Base-by-base conservation (phyloP, 139 green algal species). In the Tetratostichococcus sp. region DNA sequence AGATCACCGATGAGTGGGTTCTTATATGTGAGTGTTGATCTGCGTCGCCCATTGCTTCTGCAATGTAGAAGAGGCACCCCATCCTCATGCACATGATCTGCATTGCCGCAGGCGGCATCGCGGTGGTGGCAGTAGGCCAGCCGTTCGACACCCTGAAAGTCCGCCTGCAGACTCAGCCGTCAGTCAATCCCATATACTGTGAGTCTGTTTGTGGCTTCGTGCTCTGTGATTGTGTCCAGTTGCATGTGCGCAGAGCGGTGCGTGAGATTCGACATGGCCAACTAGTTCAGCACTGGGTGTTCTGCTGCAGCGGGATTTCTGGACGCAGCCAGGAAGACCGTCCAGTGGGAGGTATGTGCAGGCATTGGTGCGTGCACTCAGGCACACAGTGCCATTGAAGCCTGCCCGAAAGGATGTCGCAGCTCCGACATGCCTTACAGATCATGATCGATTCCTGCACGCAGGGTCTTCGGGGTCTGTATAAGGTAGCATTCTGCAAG, bases 121-220 rank as follows among this genome's bases (percentile, higher is more conserved):
- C 88, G 22, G 94, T 97, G 0, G 96, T 91, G 0, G 71, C 92
- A 26, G 88, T 96, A 17, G 94, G 94, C 0, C 94, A 97, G 65
- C 93, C 93, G 1, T 96, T 96, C 76, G 85, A 78, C 73, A 77
- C 67, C 23, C 59, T 97, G 3, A 98, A 98, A 81, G 93, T 98
- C 31, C 85, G 94, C 21, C 83, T 98, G 30, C 94, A 98, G 70
- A 95, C 89, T 1, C 94, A 98, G 79, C 79, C 92, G 0, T 79
- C 79, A 25, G 81, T 81, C 30, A 97, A 97, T 35, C 94, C 93
- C 3, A 90, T 97, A 23, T 98, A 98, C 80, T 85, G 90, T 97
- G 75, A 84, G 90, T 74, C 26, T 74, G 5, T 23, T 30, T 8
- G 8, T 59, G 14, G 70, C 5, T 58, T 2, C 34, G 11, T 62